Base-by-base conservation (phyloP, 257 asterid genomes). In the Nyctanthes arbortristis region DNA sequence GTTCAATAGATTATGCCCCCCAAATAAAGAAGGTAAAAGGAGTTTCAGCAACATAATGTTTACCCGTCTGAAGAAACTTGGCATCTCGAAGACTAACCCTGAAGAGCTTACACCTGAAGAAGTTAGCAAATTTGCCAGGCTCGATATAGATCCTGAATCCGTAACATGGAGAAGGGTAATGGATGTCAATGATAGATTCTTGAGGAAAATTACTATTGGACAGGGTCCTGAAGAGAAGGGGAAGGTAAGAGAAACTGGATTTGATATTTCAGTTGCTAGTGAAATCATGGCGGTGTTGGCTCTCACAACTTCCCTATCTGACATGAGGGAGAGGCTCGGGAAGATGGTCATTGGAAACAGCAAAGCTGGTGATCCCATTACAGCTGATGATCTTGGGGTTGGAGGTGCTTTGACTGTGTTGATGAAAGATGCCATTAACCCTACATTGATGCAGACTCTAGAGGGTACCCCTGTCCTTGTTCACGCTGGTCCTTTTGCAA, bases 171-270 rank as follows among this genome's bases (percentile, higher is more conserved):
- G 96, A 75, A 86, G 99, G 78, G 97, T 94, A 33, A 89, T 91
- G 96, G 99, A 91, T 67, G 95, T 94, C 18, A 94, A 94, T 36
- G 99, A 94, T 73, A 87, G 97, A 22, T 94, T 94, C 82, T 76
- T 94, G 81, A 89, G 99, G 83, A 89, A 89, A 78, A 94, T 94
- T 20, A 78, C 93, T 0, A 56, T 94, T 29, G 99, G 99, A 31
- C 96, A 89, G 81, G 99, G 97, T 28, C 99, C 99, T 5, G 99
- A 94, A 76, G 99, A 94, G 74, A 94, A 94, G 68, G 99, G 99
- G 36, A 91, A 87, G 97, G 89, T 88, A 9, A 80, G 99, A 74
- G 99, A 91, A 80, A 94, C 99, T 0, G 99, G 95, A 37, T 94
- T 94, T 58, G 97, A 94, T 75, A 94, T 94, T 52, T 81, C 97